Evolutionary conservation across 192 early-diverging fungal species (phyloP).

Genomic region (Coemansia furcata): DNA sequence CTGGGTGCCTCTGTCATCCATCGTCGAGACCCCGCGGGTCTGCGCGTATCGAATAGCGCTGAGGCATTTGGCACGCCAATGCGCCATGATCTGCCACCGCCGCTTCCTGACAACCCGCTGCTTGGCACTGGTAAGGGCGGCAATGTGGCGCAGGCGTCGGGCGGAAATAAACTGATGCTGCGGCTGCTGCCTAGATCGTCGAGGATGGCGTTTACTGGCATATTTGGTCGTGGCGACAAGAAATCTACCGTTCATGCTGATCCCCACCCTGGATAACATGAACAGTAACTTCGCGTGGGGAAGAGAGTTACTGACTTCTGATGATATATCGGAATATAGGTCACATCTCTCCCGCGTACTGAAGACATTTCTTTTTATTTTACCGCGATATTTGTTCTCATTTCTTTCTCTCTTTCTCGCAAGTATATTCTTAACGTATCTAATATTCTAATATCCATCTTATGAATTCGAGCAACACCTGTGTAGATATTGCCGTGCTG

Average conservation of each 20-base stretch:
- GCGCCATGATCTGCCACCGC: neutral
- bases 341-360: neutral
- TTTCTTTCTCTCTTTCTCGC: neutral
- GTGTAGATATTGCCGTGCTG: neutral
- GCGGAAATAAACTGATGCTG: constrained; percentile 10
- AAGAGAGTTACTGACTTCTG: neutral
- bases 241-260: constrained; percentile 7
- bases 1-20: neutral
- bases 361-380: neutral
- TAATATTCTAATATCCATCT: constrained; percentile 3
- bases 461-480: neutral
- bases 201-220: constrained; percentile 28
- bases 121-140: neutral
- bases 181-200: constrained; percentile 37
- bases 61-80: constrained; percentile 14
- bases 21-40: neutral
- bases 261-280: neutral
- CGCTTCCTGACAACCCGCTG: constrained; percentile 1
- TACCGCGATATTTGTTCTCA: neutral
- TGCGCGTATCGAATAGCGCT: constrained; percentile 26
- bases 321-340: constrained; percentile 3
- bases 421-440: neutral
- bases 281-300: neutral
- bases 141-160: neutral
- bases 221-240: constrained; percentile 40